These are phyloP conservation scores for Tanozyma kutaoensis DNA, from an alignment of 805 yeast species.

Conservation along the genomic window DNA sequence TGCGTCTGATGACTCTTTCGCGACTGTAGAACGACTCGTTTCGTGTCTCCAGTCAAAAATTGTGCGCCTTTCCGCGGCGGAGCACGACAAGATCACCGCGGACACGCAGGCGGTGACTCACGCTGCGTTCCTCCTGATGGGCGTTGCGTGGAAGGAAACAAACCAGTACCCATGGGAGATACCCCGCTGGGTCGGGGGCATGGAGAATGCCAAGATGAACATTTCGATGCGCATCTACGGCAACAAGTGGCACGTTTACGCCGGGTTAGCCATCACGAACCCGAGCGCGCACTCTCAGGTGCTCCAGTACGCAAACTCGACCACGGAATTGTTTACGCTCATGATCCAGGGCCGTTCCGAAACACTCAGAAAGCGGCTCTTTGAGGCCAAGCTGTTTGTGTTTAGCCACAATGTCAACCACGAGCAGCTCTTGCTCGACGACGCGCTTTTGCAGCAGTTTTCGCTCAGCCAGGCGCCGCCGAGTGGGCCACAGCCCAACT, in stretches of 20 bases:
- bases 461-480: conserved; percentile 66
- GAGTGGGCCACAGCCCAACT: conserved; percentile 59
- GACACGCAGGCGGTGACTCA: conserved; percentile 98
- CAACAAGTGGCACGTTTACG: conserved; percentile 97
- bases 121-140: conserved; percentile 95
- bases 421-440: conserved; percentile 61
- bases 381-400: conserved; percentile 58
- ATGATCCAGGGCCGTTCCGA: conserved; percentile 60
- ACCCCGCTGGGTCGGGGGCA: conserved; percentile 80
- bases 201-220: conserved; percentile 92
- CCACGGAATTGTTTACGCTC: conserved; percentile 69
- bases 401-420: conserved; percentile 51
- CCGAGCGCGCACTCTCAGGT: conserved; percentile 91
- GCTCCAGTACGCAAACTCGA: conserved; percentile 75
- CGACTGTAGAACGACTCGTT: conserved; percentile 50
- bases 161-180: conserved; percentile 88
- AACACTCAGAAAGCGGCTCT: conserved; percentile 44
- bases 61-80: conserved; percentile 68
- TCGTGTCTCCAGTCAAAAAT: conserved; percentile 66
- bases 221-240: conserved; percentile 83
- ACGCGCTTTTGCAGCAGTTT: conserved; percentile 62
- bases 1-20: conserved; percentile 39
- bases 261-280: conserved; percentile 91
- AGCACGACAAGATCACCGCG: conserved; percentile 92
- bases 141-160: conserved; percentile 81